Base-by-base conservation (phyloP, 176 grass and related monocot species). In the Avena atlantica region DNA sequence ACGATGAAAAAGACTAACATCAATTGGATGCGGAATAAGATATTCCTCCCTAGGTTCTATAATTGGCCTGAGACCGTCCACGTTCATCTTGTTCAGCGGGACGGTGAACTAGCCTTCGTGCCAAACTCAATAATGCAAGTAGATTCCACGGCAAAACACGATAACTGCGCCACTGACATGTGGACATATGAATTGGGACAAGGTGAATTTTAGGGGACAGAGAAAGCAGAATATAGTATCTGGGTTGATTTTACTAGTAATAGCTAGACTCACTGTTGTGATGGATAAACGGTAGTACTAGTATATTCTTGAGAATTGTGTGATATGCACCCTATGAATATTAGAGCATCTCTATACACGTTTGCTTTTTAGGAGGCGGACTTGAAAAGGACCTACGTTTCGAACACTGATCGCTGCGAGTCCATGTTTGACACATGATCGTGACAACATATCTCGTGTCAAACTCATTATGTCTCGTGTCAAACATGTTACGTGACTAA, bases 211-310 rank as follows among this genome's bases (percentile, higher is more conserved):
- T 84, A 34, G 34, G 21, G 13, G 14, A 27, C 56, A 2, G 8
- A 80, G 37, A 80, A 59, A 17, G 8, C 16, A 3, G 31, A 79
- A 20, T 11, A 79, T 31, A 70, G 63, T 21, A 86, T 79, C 1
- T 86, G 76, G 75, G 84, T 86, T 59, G 75, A 86, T 79, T 49
- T 86, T 59, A 34, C 31, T 34, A 31, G 29, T 31, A 34, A 34
- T 34, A 34, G 31, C 31, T 34, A 34, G 31, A 34, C 31, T 34
- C 31, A 34, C 2, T 34, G 31, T 34, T 34, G 31, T 34, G 31
- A 34, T 34, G 31, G 31, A 34, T 34, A 34, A 34, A 34, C 31
- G 31, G 31, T 34, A 34, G 31, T 34, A 34, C 31, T 34, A 34
- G 31, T 34, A 34, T 34, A 34, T 34, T 4, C 31, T 34, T 34